phyloP scores from a whole-genome alignment of 164 flowering plant species.

The Nymphaea colorata region DNA sequence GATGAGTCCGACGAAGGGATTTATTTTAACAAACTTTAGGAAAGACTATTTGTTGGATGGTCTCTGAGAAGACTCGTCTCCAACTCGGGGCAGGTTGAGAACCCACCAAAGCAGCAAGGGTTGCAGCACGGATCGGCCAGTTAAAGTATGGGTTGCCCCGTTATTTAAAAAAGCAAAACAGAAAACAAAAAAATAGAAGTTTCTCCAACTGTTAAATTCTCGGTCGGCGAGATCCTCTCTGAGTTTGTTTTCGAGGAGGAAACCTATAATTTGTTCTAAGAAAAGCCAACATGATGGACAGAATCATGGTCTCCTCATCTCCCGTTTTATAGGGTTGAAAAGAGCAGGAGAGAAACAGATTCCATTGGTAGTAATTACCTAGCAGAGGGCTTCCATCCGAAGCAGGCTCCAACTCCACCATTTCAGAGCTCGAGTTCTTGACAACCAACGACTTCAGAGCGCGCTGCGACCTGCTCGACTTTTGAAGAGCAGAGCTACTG shows the following conservation, averaged over 20 bases:
- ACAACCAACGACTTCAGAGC: slow-evolving; percentile 14
- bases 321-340: background rate
- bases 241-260: background rate
- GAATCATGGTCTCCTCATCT: background rate
- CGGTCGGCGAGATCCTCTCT: background rate
- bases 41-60: background rate
- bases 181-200: too few species aligned
- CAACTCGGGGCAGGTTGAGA: too few species aligned
- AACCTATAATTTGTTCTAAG: background rate
- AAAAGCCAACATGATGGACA: background rate
- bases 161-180: too few species aligned
- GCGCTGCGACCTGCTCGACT: background rate
- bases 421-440: slow-evolving; percentile 53
- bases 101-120: too few species aligned
- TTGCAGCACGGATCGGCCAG: too few species aligned
- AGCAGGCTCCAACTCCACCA: slow-evolving; percentile 53
- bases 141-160: too few species aligned
- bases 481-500: background rate
- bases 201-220: background rate
- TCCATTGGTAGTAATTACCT: slow-evolving; percentile 28
- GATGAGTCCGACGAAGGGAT: background rate
- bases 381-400: slow-evolving; percentile 82
- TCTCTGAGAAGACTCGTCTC: too few species aligned
- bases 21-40: background rate
- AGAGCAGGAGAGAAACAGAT: background rate